Percentiles rank a stretch among this genome's conserved stretches.
phyloP scores from a whole-genome alignment of 768 basidiomycete species.

The Auriscalpium orientale region DNA sequence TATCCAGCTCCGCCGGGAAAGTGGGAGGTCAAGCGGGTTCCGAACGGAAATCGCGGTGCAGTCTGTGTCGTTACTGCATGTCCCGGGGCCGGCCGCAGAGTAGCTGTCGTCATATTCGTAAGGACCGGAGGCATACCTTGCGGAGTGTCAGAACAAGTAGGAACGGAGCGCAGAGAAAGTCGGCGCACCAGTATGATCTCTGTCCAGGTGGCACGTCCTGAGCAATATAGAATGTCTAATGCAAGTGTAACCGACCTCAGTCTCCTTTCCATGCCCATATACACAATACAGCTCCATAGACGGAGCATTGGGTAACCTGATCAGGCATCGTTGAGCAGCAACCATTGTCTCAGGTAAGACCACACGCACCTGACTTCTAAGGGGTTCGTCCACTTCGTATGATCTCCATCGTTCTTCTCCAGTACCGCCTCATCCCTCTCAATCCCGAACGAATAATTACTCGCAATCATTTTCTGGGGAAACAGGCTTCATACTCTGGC shows the following conservation, averaged over 20 bases:
- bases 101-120: slow-evolving; percentile 58
- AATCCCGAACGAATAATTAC: slow-evolving; percentile 86
- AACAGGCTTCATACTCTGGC: neutral
- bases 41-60: slow-evolving; percentile 33
- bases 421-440: slow-evolving; percentile 66
- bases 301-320: slow-evolving; percentile 79
- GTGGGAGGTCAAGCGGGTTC: slow-evolving; percentile 44
- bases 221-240: neutral
- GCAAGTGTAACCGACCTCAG: slow-evolving; percentile 52
- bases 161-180: no score
- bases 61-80: slow-evolving; percentile 38
- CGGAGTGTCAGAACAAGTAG: neutral
- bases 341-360: neutral
- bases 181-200: slow-evolving; percentile 75
- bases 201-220: slow-evolving; percentile 21
- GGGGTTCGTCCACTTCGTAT: slow-evolving; percentile 89
- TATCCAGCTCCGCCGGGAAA: slow-evolving; percentile 67
- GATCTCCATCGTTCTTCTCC: slow-evolving; percentile 61
- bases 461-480: slow-evolving; percentile 65
- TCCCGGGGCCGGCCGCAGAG: slow-evolving; percentile 35
- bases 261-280: slow-evolving; percentile 94
- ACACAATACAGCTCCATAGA: slow-evolving; percentile 89
- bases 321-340: neutral
- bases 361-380: slow-evolving; percentile 53
- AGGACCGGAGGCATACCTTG: slow-evolving; percentile 64